phyloP scores from a whole-genome alignment of 192 early-diverging fungal species.

The Blastocladiella britannica region DNA sequence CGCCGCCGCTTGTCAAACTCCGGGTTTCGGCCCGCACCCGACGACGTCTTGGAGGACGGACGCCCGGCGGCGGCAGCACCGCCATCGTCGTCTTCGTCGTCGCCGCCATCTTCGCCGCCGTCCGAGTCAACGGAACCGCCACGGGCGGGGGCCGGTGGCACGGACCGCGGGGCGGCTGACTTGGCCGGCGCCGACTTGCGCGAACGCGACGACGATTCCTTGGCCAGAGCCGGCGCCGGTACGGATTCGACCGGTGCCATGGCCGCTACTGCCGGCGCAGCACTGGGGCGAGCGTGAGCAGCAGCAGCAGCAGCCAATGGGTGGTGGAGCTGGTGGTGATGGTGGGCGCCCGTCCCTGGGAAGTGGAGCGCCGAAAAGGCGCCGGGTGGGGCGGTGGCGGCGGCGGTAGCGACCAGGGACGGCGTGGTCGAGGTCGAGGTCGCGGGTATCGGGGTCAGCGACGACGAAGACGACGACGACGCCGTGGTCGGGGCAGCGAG shows the following conservation, averaged over 20 bases:
- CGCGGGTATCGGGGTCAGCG: no score
- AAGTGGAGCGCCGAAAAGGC: no score
- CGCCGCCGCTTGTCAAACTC: constrained; percentile 77
- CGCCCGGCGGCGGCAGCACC: background rate
- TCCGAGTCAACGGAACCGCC: background rate
- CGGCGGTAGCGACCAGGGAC: background rate
- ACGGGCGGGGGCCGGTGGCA: background rate
- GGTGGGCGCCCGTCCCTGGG: no score
- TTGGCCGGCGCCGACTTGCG: background rate
- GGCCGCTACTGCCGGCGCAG: no score
- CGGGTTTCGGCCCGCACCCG: background rate
- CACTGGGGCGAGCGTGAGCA: no score
- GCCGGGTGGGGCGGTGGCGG: background rate
- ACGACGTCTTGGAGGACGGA: background rate
- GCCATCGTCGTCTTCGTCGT: background rate
- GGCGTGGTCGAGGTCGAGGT: background rate
- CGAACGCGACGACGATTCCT: background rate
- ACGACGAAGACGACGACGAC: background rate
- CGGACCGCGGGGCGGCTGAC: background rate
- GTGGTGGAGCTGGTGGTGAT: no score
- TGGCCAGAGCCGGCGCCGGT: background rate
- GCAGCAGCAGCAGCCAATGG: no score
- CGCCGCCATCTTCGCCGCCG: background rate
- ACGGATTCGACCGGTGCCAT: background rate
- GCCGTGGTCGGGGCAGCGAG: background rate